Evolutionary conservation across 2,329 filamentous ascomycete species (phyloP).

Genomic region (Penicillium sp.): DNA sequence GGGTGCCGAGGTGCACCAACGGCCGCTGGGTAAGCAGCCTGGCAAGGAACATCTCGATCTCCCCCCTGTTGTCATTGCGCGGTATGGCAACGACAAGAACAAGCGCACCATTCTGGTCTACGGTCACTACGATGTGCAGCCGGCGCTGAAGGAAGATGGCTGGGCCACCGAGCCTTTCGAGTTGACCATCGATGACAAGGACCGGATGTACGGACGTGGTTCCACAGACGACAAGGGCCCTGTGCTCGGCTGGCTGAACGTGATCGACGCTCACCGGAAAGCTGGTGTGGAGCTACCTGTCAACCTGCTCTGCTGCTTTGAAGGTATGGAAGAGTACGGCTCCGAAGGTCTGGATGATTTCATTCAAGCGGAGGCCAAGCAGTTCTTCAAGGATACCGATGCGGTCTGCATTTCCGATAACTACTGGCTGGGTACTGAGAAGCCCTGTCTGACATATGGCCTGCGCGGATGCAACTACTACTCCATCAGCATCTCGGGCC

Average conservation of each 20-base stretch:
- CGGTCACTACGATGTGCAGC: conserved; percentile 98
- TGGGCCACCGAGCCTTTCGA: conserved; percentile 96
- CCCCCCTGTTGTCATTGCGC: conserved; percentile 85
- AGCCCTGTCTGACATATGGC: conserved; percentile 96
- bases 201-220: conserved; percentile 92
- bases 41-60: conserved; percentile 87
- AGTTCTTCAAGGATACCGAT: conserved; percentile 92
- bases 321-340: conserved; percentile 99
- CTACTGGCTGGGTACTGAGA: conserved; percentile 99
- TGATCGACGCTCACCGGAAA: conserved; percentile 96
- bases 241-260: conserved; percentile 95
- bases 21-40: conserved; percentile 86
- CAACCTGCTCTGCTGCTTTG: conserved; percentile 98
- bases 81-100: conserved; percentile 87
- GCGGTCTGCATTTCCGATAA: conserved; percentile 99
- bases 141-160: conserved; percentile 86
- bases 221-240: conserved; percentile 98
- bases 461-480: conserved; percentile 99
- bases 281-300: conserved; percentile 92
- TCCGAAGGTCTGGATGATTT: conserved; percentile 95
- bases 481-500: conserved; percentile 83
- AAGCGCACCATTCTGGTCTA: conserved; percentile 97
- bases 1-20: conserved; percentile 83
- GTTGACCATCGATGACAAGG: conserved; percentile 82
- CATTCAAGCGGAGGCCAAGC: conserved; percentile 85